Evolutionary conservation across 768 basidiomycete species (phyloP), one percentile per base, ranked within the genome.

Genomic region (Pilatotrama ljubarskyi): DNA sequence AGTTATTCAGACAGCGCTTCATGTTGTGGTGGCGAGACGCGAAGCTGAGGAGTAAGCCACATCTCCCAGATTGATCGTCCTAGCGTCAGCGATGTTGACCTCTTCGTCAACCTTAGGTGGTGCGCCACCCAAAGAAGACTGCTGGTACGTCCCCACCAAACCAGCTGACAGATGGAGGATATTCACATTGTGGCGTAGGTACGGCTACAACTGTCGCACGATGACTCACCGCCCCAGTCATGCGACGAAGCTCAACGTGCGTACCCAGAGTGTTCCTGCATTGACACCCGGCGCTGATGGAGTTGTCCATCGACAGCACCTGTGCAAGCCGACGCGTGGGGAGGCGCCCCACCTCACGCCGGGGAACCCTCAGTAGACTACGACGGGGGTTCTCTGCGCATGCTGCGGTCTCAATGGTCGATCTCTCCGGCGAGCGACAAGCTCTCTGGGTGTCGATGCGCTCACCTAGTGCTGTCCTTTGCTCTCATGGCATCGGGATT

Each of bases 141-240:
- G 74, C 59, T 76, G 74, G 74, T 72, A 48, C 37, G 71, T 62
- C 18, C 8, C 26, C 13, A 13, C 43, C 43, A 9, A 24, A 8
- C 22, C n/a, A 22, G 13, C n/a, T 22, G 13, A n/a, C 14, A 15
- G 40, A 5, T 10, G 25, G 15, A 24, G 48, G 42, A 32, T 42
- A 2, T 24, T 18, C 37, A 29, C 35, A 11, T 7, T 14, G 41
- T 35, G 4, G 37, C 17, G 18, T 43, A 72, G 71, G 71, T 76
- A 76, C 49, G 74, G 74, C 9, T 74, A 72, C 49, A 69, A 71
- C 47, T 76, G 74, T 47, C 70, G 74, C 41, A 76, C 74, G 11
- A 71, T 72, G 65, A 55, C 59, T 0, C 73, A 74, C 57, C 69
- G 62, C 18, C 11, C 17, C 2, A 25, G 15, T 0, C 74, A 76